Base-by-base conservation (phyloP, 1,284 basidiomycete species). In the Coniferiporia sulphurascens region DNA sequence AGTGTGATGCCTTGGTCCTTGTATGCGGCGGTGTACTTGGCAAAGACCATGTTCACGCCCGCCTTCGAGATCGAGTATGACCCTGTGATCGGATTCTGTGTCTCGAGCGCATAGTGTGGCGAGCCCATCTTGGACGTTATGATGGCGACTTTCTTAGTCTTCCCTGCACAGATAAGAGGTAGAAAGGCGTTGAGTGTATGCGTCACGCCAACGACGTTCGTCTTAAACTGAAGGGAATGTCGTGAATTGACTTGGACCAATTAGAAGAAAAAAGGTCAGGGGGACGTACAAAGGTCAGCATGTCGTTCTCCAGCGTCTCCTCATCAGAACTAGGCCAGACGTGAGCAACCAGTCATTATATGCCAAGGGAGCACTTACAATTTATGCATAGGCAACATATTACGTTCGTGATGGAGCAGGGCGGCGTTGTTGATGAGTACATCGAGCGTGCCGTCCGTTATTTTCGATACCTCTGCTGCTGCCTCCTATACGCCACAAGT, bases 401-500 rank as follows among this genome's bases (percentile, higher is more conserved):
- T 41, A 12, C 59, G 52, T n/a, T 54, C 56, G n/a, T 49, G 10
- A 7, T 21, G 34, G 12, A 68, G 36, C 12, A 50, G 52, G 6
- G 69, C 71, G 7, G 65, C 71, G 60, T 72, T 72, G 60, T 72
- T 72, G 58, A 74, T 71, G 45, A 74, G 64, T 44, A 68, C 67
- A 62, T 73, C 72, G 41, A 73, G 63, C n/a, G 62, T 62, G 2
- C 71, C 72, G 8, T 67, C 69, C 0, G 71, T 71, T 22, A 65
- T 51, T 41, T 63, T 65, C 0, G 63, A 64, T 1, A 70, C 68
- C 35, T 66, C 64, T 4, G 34, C 59, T 7, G 65, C 67, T 10
- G 65, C 66, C 8, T 44, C 56, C 67, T 68, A 15, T 8, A 36
- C 13, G 12, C 6, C n/a, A 36, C 6, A 17, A 1, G 4, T 10